These are phyloP conservation scores for Suhomyces pyralidae DNA, from an alignment of 805 yeast species.

Conservation along the genomic window DNA sequence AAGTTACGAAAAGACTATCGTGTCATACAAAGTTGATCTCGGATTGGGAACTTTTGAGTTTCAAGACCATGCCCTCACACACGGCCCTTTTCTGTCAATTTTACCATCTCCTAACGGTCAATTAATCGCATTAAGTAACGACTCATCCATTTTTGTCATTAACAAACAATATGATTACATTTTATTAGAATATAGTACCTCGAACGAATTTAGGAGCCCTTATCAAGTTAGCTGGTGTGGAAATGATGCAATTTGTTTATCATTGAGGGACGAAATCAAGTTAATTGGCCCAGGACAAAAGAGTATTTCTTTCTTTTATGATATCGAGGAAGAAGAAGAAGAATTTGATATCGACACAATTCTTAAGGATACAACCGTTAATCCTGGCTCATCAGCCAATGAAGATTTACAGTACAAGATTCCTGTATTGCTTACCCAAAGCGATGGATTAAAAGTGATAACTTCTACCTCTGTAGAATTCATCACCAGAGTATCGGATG, in stretches of 20 bases:
- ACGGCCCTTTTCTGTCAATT: conserved; percentile 47
- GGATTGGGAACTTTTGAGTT: conserved; percentile 21
- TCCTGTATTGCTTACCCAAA: conserved; percentile 48
- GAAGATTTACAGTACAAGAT: conserved; percentile 27
- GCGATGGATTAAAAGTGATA: conserved; percentile 72
- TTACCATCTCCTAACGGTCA: conserved; percentile 52
- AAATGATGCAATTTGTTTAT: conserved; percentile 69
- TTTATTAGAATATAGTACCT: conserved; percentile 43
- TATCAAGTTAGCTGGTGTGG: conserved; percentile 76
- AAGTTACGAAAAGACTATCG: conserved; percentile 26
- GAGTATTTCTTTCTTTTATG: conserved; percentile 50
- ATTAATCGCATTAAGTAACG: conserved; percentile 49
- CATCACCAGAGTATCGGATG: conserved; percentile 57
- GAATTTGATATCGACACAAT: conserved; percentile 28
- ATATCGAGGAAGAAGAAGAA: conserved; percentile 24
- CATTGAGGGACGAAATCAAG: conserved; percentile 61
- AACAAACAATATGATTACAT: conserved; percentile 45
- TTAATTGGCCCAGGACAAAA: conserved; percentile 71
- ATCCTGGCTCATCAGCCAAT: neutral
- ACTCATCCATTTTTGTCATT: conserved; percentile 45
- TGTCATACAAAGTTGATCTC: conserved; percentile 24
- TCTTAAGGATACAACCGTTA: conserved; percentile 8
- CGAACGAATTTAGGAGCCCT: conserved; percentile 39
- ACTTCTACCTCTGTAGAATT: conserved; percentile 57
- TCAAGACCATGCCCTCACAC: conserved; percentile 39